Conservation (phyloP, 1,284 basidiomycete species). For the Clitocybe nebularis region DNA sequence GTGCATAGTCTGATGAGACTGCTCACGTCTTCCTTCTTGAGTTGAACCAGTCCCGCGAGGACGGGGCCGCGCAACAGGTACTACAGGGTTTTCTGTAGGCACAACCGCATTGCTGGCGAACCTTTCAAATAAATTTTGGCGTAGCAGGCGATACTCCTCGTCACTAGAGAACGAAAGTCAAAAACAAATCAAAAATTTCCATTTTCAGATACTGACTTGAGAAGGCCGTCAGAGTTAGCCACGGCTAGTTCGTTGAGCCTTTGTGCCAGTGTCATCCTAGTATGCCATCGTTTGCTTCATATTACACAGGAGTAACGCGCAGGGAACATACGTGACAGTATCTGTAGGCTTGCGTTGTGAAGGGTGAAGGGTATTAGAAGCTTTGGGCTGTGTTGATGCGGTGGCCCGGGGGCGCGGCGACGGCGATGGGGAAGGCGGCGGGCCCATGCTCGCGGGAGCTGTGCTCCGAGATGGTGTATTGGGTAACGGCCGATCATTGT, state of each 20-base stretch:
- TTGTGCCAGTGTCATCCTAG: constrained; percentile 69
- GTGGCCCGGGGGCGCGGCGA: constrained; percentile 18
- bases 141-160: constrained; percentile 72
- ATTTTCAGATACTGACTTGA: constrained; percentile 50
- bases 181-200: constrained; percentile 8
- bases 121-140: constrained; percentile 73
- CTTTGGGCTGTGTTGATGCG: constrained; percentile 13
- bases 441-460: constrained; percentile 16
- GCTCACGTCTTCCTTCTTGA: constrained; percentile 30
- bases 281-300: constrained; percentile 4
- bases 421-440: constrained; percentile 18
- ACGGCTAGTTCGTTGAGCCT: constrained; percentile 72
- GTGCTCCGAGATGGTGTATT: constrained; percentile 12
- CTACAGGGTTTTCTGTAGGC: constrained; percentile 57
- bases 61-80: constrained; percentile 40
- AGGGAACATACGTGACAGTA: constrained; percentile 58
- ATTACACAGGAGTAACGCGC: constrained; percentile 10
- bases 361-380: constrained; percentile 15
- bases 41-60: constrained; percentile 24
- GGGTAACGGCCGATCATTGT: constrained; percentile 10
- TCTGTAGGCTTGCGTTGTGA: constrained; percentile 46
- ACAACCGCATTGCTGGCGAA: constrained; percentile 53
- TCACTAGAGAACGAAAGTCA: constrained; percentile 51
- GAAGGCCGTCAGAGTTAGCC: constrained; percentile 71
- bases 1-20: neutral